Percentiles rank a stretch among this genome's conserved stretches.
Evolutionary conservation across 1,139 yeast species (phyloP).

Genomic region (Geotrichum restrictum): DNA sequence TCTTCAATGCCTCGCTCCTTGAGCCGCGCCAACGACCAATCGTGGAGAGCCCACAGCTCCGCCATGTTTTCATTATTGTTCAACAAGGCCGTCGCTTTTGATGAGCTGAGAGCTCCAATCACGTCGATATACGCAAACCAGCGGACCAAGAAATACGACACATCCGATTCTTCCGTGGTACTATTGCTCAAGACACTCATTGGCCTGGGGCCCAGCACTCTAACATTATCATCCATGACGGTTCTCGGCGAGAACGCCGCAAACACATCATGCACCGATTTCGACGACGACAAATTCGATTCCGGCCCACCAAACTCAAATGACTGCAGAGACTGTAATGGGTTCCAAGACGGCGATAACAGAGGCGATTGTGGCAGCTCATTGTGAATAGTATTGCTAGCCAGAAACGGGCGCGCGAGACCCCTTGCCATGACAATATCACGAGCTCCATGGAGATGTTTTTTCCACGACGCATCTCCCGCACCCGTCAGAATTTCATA

Average conservation of each 20-base stretch:
- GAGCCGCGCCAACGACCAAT: conserved; percentile 23
- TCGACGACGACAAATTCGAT: background rate
- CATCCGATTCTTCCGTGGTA: conserved; percentile 39
- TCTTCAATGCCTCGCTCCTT: conserved; percentile 15
- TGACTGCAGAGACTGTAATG: too few relatives aligned
- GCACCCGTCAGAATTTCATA: conserved; percentile 53
- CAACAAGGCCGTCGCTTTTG: conserved; percentile 31
- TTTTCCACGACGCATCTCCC: conserved; percentile 37
- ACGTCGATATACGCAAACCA: conserved; percentile 74
- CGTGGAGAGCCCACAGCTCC: conserved; percentile 31
- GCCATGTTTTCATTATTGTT: conserved; percentile 29
- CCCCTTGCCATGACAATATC: conserved; percentile 62
- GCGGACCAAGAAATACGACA: conserved; percentile 58
- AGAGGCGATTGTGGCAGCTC: background rate
- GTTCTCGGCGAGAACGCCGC: background rate
- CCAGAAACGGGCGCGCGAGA: conserved; percentile 32
- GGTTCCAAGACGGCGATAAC: too few relatives aligned
- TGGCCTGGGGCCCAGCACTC: conserved; percentile 30
- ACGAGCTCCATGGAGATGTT: conserved; percentile 66
- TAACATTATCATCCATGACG: background rate
- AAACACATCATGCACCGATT: background rate
- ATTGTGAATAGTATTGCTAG: background rate
- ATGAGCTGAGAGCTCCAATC: conserved; percentile 51
- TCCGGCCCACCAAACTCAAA: background rate
- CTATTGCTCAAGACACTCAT: conserved; percentile 23